Evolutionary conservation across 805 yeast species (phyloP), one percentile per base, ranked within the genome.

Genomic region (Suhomyces kilbournensis): DNA sequence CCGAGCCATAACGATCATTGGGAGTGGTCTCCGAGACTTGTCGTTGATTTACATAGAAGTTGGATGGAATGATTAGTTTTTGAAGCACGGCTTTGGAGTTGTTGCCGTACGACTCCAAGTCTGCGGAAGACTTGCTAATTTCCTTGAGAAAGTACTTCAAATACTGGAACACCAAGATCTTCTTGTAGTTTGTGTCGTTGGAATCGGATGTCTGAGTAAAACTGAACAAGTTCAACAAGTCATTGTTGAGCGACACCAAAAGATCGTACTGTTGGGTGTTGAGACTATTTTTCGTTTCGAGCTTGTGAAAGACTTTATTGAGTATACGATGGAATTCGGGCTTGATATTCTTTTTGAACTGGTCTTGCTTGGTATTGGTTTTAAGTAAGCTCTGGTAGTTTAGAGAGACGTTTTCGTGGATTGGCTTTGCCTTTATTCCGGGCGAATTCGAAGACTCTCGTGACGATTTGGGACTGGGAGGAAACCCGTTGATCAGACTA

Each of bases 101-200:
- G 25, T 42, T 52, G 19, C 48, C 43, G 14, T 34, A 32, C 6
- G 35, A 30, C 22, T 46, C 50, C 14, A 28, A 26, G 38, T 47
- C 50, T 8, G 23, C 14, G 12, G 47, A 15, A 4, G 30, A n/a
- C 40, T 70, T 71, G 22, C 63, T 50, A 22, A 75, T 50, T 46
- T 75, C 79, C 52, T 71, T 72, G 44, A 75, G 53, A 8, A 75
- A 56, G 47, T 73, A 73, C 56, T 74, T 73, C 50, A 75, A 58
- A 50, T 69, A 72, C 53, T 73, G 78, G 49, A 70, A 72, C 10
- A 70, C 53, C n/a, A 75, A 47, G 2, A 73, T 54, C 51, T 70
- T 71, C 35, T 60, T 49, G 40, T 54, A 60, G n/a, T 54, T 43
- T 4, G 42, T 44, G 14, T 56, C 45, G 12, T 54, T 54, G 26